A percentile compares a stretch with the other conserved stretches of the same genome.
phyloP scores from a whole-genome alignment of 306 rosid species.

The Cucurbita pepo region DNA sequence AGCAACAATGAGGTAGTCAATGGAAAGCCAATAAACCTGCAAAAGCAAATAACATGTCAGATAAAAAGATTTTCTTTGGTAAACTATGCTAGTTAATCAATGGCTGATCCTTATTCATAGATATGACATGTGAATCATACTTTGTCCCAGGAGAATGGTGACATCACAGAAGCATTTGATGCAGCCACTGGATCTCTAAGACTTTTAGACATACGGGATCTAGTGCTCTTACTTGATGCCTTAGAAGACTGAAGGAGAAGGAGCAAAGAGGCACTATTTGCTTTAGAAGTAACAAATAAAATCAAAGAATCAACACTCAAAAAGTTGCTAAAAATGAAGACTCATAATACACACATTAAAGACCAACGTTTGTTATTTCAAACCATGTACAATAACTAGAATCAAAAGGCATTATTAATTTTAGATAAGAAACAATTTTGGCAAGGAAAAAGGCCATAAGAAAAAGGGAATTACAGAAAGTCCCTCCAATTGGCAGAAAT shows the following conservation, averaged over 20 bases:
- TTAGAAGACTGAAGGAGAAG: conserved; percentile 36
- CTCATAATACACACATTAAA: background rate
- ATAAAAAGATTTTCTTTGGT: background rate
- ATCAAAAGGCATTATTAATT: background rate
- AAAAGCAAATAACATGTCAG: conserved; percentile 15
- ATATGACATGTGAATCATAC: conserved; percentile 17
- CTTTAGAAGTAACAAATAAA: background rate
- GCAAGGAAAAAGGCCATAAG: background rate
- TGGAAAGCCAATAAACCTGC: conserved; percentile 83
- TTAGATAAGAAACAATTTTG: background rate
- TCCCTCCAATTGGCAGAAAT: background rate
- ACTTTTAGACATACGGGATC: conserved; percentile 35
- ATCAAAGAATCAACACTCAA: background rate
- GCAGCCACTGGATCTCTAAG: conserved; percentile 26
- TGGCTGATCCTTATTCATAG: background rate
- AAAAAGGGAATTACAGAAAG: background rate
- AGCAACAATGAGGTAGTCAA: conserved; percentile 74
- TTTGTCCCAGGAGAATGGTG: conserved; percentile 54
- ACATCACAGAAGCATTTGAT: conserved; percentile 17
- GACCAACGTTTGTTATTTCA: background rate
- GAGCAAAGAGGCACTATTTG: conserved; percentile 8
- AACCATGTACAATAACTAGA: background rate
- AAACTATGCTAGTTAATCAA: background rate
- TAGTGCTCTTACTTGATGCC: conserved; percentile 48
- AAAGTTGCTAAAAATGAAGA: background rate